Evolutionary conservation across 345 rosid genomes (phyloP), one percentile per base, ranked within the genome.

Genomic region (Hibiscus mutabilis): DNA sequence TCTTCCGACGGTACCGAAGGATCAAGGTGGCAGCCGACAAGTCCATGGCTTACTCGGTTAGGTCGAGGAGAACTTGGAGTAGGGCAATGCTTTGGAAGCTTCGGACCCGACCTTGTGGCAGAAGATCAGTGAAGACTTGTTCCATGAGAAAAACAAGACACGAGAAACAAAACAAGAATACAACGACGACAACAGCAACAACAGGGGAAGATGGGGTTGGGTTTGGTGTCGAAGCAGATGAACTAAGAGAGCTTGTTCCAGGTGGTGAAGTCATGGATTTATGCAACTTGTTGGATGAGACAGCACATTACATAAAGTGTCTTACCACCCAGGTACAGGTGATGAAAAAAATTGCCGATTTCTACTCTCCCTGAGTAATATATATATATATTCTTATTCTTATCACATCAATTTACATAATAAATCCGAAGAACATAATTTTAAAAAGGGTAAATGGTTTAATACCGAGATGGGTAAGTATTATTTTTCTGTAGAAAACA

Each of bases 321-420:
- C 83, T 88, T 74, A 66, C n/a, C n/a, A 76, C 86, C 7, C 89
- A 85, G 72, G 87, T 88, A 3, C 80, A 88, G 82, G 92, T 81
- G 70, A 86, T 88, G 92, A 78, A 62, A 79, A 61, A 75, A 69
- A 79, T 88, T 52, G 83, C 78, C 13, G 76, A 84, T 73, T 53
- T 79, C 68, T 81, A 66, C 77, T 60, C 82, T 53, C 40, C 21
- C 61, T 83, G 79, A 83, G 64, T 22, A 47, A 51, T 68, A 35
- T 29, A 29, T 29, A 29, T 29, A 29, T 18, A 60, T 18, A 40
- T 8, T 18, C 6, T 58, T 24, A 52, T 63, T 2, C 27, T 33
- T 12, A 69, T 53, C 46, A 21, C 10, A 56, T 42, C 15, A 16
- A 2, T 10, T 9, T 40, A 40, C 3, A 42, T 42, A 11, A 21